Base-by-base conservation (phyloP, 1,139 yeast species). In the Pichia cactophila region DNA sequence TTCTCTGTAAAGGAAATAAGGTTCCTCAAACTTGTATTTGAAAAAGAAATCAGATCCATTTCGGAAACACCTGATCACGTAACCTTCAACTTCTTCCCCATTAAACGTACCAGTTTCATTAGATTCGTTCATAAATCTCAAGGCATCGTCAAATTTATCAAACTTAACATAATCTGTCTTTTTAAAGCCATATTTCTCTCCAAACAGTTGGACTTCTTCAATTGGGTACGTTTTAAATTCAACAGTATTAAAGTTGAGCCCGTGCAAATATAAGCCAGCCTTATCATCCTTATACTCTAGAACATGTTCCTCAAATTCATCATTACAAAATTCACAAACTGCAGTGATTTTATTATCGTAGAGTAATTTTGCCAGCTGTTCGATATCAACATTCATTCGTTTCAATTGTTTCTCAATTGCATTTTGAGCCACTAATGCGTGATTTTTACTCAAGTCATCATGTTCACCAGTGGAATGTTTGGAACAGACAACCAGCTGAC, bases 21-120 rank as follows among this genome's bases (percentile, higher is more conserved):
- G 98, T 66, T 94, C 96, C 57, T 89, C 96, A 64, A 94, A 92
- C 66, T 94, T 94, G 70, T 73, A 92, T 68, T 94, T 94, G 77
- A 89, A 94, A 66, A 94, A 88, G 60, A 77, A 88, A 54, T 81
- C 84, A 1, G 26, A 17, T 4, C 60, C 62, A 16, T 50, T 56
- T 16, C 56, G 52, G 45, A 70, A 68, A 58, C 92, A 79, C 47
- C 98, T 72, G 6, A 94, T 72, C 2, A 94, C 99, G 69, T 92
- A 94, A 0, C 99, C 99, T 68, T 94, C 99, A 7, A 87, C 77
- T 57, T 88, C 97, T 42, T 73, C 69, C 2, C 75, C 81, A 1
- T 84, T 68, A 69, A 81, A 89, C 1, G 83, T 75, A 0, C 97
- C 97, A 0, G 85, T 79, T 48, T 74, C 69, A 0, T 83, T 76